Conservation (phyloP, 106 monocot genomes). For the Cymbidium sinense region DNA sequence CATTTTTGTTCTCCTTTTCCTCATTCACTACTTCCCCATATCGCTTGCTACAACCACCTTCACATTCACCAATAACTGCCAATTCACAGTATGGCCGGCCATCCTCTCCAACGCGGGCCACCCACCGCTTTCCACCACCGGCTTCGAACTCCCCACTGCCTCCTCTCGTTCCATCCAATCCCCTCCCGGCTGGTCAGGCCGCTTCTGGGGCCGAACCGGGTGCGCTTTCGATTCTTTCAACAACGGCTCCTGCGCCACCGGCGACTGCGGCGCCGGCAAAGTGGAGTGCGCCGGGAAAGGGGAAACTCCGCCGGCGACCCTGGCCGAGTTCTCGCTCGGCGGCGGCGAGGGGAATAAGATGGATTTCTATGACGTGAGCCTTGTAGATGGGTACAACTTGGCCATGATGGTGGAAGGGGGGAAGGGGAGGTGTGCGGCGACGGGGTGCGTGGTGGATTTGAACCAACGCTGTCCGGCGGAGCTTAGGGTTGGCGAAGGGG, state of each 20-base stretch:
- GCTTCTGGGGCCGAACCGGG: slow-evolving; percentile 16
- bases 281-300: slow-evolving; percentile 8
- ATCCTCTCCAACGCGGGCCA: slow-evolving; percentile 13
- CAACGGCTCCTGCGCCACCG: slow-evolving; percentile 2
- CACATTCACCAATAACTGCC: slow-evolving; percentile 18
- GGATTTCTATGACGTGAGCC: slow-evolving; percentile 21
- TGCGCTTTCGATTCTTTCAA: neutral
- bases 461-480: slow-evolving; percentile 44
- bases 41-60: slow-evolving; percentile 7
- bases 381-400: slow-evolving; percentile 17
- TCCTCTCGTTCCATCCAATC: neutral
- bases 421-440: slow-evolving; percentile 10
- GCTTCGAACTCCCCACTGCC: slow-evolving; percentile 5
- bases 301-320: slow-evolving; percentile 1
- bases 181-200: slow-evolving; percentile 10
- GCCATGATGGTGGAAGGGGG: slow-evolving; percentile 13
- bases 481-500: slow-evolving; percentile 29
- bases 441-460: slow-evolving; percentile 35
- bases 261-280: slow-evolving; percentile 5
- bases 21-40: too few species aligned
- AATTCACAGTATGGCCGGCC: slow-evolving; percentile 13
- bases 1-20: too few species aligned
- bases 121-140: slow-evolving; percentile 3
- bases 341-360: neutral
- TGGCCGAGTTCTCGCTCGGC: slow-evolving; percentile 16